Percentiles rank a stretch among this genome's conserved stretches.
These are phyloP conservation scores for Dysphania ambrosioides DNA, from an alignment of 148 eudicot species.

Conservation along the genomic window DNA sequence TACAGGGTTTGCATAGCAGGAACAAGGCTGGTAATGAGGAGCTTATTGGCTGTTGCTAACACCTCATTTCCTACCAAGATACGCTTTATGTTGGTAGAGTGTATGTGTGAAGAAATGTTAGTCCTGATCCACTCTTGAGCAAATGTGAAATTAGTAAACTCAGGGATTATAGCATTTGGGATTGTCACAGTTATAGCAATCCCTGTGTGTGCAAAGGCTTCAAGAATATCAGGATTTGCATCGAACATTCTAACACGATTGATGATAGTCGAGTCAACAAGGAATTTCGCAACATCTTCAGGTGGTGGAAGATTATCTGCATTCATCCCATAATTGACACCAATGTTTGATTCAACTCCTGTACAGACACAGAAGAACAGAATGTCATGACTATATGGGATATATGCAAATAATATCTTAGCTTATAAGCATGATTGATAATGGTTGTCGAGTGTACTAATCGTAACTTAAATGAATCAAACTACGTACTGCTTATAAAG, in stretches of 20 bases:
- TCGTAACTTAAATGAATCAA: too few relatives aligned
- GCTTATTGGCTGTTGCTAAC: slow-evolving; percentile 42
- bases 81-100: slow-evolving; percentile 46
- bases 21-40: slow-evolving; percentile 43
- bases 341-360: slow-evolving; percentile 44
- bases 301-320: slow-evolving; percentile 70
- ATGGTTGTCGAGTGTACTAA: too few relatives aligned
- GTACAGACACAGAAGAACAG: background rate
- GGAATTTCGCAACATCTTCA: slow-evolving; percentile 43
- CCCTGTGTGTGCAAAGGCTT: slow-evolving; percentile 56
- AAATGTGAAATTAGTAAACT: slow-evolving; percentile 33
- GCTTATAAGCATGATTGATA: too few relatives aligned
- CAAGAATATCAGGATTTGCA: slow-evolving; percentile 36
- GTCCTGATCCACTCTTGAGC: slow-evolving; percentile 51
- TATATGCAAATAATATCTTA: too few relatives aligned
- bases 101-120: slow-evolving; percentile 35
- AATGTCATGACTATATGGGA: too few relatives aligned
- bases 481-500: too few relatives aligned
- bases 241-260: slow-evolving; percentile 58
- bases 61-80: slow-evolving; percentile 73
- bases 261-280: slow-evolving; percentile 48
- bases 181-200: slow-evolving; percentile 48
- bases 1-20: slow-evolving; percentile 58
- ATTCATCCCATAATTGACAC: slow-evolving; percentile 67
- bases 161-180: slow-evolving; percentile 55